Base-by-base conservation (phyloP, 2,329 filamentous ascomycete genomes). In the Arthrobotrys pseudoclavata region DNA sequence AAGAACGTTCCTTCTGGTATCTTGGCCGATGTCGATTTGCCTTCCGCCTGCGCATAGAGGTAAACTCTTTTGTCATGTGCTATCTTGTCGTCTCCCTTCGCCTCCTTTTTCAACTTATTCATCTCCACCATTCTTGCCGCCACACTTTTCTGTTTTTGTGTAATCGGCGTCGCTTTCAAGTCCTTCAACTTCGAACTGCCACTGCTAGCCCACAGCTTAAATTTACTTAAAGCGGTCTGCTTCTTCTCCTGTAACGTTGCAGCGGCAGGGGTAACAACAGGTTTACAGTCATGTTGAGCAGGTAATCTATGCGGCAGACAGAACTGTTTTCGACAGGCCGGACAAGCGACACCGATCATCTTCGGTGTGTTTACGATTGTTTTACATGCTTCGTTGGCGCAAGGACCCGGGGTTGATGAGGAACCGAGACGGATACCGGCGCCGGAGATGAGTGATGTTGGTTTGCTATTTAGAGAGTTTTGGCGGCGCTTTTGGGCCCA, bases 41-140 rank as follows among this genome's bases (percentile, higher is more conserved):
- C 92, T 82, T 94, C 93, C 0, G 95, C 96, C 83, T 98, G 95
- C 18, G 97, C 92, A 82, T 92, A 91, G 0, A 99, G 82, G 82
- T 98, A 98, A 1, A 99, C 85, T n/a, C 96, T 86, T 85, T 96
- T 97, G 79, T 97, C 93, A 0, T 86, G 84, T 0, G 93, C 87
- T 0, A 97, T 84, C 81, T 93, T 95, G 9, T 90, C 89, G 80
- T 98, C 95, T 0, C 96, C 96, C 85, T 97, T 97, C 1, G 96
- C 95, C 0, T 88, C 90, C 83, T 91, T 91, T 85, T 97, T 97
- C 48, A 99, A 86, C 9, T 88, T 89, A 79, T 93, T 93, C 5
- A 95, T 86, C 4, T 91, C 92, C 1, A 90, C 86, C 18, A 92
- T 81, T 1, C 91, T 88, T 60, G 90, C 89, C 0, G 91, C 88